Evolutionary conservation across 2,329 filamentous ascomycete genomes (phyloP), one percentile per base, ranked within the genome.

Genomic region (Harringtonia aguacate): DNA sequence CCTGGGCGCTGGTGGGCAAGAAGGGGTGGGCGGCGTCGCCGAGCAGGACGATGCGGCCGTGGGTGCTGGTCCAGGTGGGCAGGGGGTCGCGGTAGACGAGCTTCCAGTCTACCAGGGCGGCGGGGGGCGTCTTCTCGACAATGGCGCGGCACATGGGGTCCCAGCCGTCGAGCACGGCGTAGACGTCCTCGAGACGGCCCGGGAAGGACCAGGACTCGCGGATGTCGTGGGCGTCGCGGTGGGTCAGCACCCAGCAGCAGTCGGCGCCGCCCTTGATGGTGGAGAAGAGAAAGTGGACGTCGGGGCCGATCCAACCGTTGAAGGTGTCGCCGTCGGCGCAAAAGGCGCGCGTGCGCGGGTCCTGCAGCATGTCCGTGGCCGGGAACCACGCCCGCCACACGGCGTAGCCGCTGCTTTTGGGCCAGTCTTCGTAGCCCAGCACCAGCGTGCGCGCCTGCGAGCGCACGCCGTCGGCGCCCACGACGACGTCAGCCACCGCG

Each of bases 171-270:
- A 76, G 56, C 1, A 72, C 63, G 43, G 68, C 61, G 48, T 66
- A 63, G 0, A 75, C 73, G 37, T 75, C 72, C 39, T 68, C 64
- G 1, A 75, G 59, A 37, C 70, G 69, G 4, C 69, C 70, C 0
- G 71, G 69, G 47, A 73, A 71, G 3, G 65, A 70, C 70, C 70
- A 75, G 1, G 70, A 72, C 56, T 77, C 70, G 46, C 73, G 64
- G 44, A 75, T 74, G 50, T 76, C 67, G 47, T 68, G 66, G 44
- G 69, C 65, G 49, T 76, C 74, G 18, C 56, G 63, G 54, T 76
- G 73, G 1, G 74, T 78, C 20, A 75, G 60, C 4, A 78, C 74
- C 75, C 74, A 79, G 51, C 67, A 74, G 53, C 72, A 75, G 46
- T 77, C 72, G 18, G 64, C 60, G 22, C 72, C 72, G 49, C 66